Evolutionary conservation across 805 yeast species (phyloP).

Genomic region (Kregervanrija pseudodelftensis): DNA sequence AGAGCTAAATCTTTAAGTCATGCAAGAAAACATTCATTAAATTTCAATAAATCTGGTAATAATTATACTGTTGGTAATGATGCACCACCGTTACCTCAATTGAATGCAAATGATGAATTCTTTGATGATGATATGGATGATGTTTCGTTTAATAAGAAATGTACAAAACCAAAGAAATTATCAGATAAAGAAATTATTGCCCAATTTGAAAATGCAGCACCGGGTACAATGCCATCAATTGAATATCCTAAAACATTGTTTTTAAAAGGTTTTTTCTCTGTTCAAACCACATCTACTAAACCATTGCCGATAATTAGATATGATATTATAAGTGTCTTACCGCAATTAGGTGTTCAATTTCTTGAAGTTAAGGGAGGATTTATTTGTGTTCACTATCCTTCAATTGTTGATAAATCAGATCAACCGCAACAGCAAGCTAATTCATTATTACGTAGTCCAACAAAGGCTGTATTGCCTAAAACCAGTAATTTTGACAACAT

Average conservation of each 20-base stretch:
- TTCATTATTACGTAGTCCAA: constrained; percentile 1
- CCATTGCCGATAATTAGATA: constrained; percentile 84
- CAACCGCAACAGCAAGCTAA: background rate
- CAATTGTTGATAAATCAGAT: constrained; percentile 24
- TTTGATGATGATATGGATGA: constrained; percentile 47
- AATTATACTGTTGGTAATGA: constrained; percentile 15
- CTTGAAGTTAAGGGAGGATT: constrained; percentile 94
- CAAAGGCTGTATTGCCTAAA: constrained; percentile 1
- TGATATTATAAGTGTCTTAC: constrained; percentile 71
- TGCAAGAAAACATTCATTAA: constrained; percentile 54
- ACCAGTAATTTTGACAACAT: constrained; percentile 1
- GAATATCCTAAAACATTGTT: constrained; percentile 88
- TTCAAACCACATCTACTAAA: constrained; percentile 90
- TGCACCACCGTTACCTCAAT: constrained; percentile 40
- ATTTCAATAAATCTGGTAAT: constrained; percentile 19
- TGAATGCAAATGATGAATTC: constrained; percentile 34
- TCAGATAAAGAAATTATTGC: constrained; percentile 42
- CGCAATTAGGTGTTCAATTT: constrained; percentile 68
- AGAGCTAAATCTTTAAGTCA: constrained; percentile 87
- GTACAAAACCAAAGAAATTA: constrained; percentile 25
- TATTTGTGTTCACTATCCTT: constrained; percentile 66
- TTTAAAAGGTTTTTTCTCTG: constrained; percentile 88
- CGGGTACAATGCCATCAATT: constrained; percentile 86
- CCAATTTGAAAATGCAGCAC: constrained; percentile 46
- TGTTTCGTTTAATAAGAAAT: constrained; percentile 19